A percentile compares a stretch with the other conserved stretches of the same genome.
Evolutionary conservation across 2,329 filamentous ascomycete species (phyloP).

Genomic region (Dactylellina cionopaga): DNA sequence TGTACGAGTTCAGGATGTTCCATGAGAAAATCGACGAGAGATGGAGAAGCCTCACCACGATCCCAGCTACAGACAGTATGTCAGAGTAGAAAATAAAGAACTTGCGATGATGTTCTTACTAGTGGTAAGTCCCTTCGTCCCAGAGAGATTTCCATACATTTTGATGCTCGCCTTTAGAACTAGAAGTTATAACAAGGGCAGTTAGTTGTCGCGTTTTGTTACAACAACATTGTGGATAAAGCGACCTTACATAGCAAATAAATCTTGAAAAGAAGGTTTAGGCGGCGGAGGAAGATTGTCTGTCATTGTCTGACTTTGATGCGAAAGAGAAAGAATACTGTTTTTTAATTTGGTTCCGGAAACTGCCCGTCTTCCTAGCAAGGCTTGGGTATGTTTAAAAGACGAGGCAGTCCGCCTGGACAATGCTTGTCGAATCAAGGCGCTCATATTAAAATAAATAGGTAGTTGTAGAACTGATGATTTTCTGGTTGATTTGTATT

Average conservation of each 20-base stretch:
- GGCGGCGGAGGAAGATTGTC: constrained; percentile 2
- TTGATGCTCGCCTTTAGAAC: constrained; percentile 36
- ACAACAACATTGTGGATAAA: background rate
- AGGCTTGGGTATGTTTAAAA: constrained; percentile 5
- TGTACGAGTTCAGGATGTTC: constrained; percentile 61
- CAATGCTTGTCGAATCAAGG: constrained; percentile 15
- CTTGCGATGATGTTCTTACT: constrained; percentile 7
- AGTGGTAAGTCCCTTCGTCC: constrained; percentile 43
- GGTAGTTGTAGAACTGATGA: background rate
- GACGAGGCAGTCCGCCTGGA: constrained; percentile 8
- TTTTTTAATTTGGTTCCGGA: constrained; percentile 30
- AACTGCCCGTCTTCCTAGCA: constrained; percentile 9
- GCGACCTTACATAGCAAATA: constrained; percentile 32
- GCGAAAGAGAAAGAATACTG: constrained; percentile 24
- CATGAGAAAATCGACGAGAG: constrained; percentile 66
- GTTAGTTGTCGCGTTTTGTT: background rate
- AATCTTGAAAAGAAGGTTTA: constrained; percentile 31
- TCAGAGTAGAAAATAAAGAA: background rate
- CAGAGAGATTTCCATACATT: constrained; percentile 30
- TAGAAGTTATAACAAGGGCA: background rate
- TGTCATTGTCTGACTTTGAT: constrained; percentile 23
- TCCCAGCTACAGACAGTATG: constrained; percentile 63
- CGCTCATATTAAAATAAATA: constrained; percentile 15
- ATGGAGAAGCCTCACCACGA: constrained; percentile 66
- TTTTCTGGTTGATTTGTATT: background rate